Conservation (phyloP, 371 early-diverging fungal genomes). For the Mucor racemosus region DNA sequence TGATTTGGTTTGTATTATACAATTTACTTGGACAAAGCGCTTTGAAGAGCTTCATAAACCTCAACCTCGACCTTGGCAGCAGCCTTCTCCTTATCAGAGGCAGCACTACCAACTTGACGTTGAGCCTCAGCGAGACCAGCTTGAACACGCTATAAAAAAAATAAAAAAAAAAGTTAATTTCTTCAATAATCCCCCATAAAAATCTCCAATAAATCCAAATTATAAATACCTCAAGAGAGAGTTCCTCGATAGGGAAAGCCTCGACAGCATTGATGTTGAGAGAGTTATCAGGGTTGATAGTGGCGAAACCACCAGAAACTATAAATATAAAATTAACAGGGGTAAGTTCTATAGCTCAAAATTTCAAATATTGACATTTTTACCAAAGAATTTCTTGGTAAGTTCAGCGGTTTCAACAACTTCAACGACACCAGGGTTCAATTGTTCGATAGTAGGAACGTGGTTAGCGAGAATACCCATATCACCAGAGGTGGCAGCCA, state of each 20-base stretch:
- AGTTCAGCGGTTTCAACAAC: slow-evolving; percentile 77
- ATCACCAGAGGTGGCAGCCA: slow-evolving; percentile 93
- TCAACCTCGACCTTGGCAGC: slow-evolving; percentile 89
- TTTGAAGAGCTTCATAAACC: slow-evolving; percentile 86
- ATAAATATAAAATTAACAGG: slow-evolving; percentile 14
- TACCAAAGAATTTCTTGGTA: slow-evolving; percentile 94
- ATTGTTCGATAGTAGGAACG: slow-evolving; percentile 96
- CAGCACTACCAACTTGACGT: slow-evolving; percentile 61
- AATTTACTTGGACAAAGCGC: slow-evolving; percentile 60
- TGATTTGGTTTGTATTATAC: slow-evolving; percentile 10
- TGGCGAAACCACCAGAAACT: slow-evolving; percentile 97
- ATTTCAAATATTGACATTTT: slow-evolving; percentile 7
- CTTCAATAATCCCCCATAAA: not conserved
- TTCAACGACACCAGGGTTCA: slow-evolving; percentile 92
- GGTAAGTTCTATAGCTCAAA: slow-evolving; percentile 5
- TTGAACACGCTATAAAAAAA: slow-evolving; percentile 69
- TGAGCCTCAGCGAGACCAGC: slow-evolving; percentile 86
- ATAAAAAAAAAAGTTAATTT: not conserved
- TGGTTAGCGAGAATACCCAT: slow-evolving; percentile 99
- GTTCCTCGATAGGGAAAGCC: slow-evolving; percentile 87
- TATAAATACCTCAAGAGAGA: slow-evolving; percentile 75
- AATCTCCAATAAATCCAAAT: not conserved
- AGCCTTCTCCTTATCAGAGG: slow-evolving; percentile 82
- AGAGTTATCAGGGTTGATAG: slow-evolving; percentile 95
- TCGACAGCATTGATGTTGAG: slow-evolving; percentile 98